Conservation (phyloP, 129 eudicot genomes). For the Helianthus tuberosus region DNA sequence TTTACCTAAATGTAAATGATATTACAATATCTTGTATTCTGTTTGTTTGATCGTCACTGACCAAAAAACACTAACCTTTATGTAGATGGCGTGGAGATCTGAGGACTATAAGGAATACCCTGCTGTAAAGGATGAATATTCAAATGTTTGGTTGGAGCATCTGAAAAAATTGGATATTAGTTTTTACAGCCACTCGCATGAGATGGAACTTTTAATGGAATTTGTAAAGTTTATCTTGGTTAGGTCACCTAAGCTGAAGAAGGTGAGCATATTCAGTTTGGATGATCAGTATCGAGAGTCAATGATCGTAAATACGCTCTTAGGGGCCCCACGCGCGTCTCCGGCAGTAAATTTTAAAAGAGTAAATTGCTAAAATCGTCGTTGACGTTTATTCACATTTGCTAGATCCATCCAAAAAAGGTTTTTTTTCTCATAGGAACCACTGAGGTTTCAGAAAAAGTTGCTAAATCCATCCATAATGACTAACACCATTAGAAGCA, state of each 20-base stretch:
- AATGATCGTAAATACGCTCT: neutral
- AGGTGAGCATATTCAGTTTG: neutral
- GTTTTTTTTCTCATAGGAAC: too few relatives aligned
- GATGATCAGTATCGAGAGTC: neutral
- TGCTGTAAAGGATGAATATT: too few relatives aligned
- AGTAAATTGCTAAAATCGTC: too few relatives aligned
- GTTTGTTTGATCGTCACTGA: neutral
- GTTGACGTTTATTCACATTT: too few relatives aligned
- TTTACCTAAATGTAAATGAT: slow-evolving; percentile 1
- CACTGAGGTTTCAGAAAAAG: too few relatives aligned
- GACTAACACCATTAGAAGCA: too few relatives aligned
- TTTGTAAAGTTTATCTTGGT: neutral
- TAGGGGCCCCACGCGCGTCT: neutral
- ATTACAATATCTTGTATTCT: neutral
- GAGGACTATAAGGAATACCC: neutral
- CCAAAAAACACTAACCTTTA: neutral
- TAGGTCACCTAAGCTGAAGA: slow-evolving; percentile 4
- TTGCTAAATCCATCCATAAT: too few relatives aligned
- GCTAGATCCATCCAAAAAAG: too few relatives aligned
- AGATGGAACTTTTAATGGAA: too few relatives aligned
- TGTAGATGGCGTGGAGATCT: neutral
- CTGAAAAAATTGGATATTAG: too few relatives aligned
- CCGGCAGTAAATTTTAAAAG: neutral
- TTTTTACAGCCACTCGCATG: too few relatives aligned
- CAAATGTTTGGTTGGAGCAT: too few relatives aligned